Conservation (phyloP, 805 yeast species). For the Ogataea corticis region DNA sequence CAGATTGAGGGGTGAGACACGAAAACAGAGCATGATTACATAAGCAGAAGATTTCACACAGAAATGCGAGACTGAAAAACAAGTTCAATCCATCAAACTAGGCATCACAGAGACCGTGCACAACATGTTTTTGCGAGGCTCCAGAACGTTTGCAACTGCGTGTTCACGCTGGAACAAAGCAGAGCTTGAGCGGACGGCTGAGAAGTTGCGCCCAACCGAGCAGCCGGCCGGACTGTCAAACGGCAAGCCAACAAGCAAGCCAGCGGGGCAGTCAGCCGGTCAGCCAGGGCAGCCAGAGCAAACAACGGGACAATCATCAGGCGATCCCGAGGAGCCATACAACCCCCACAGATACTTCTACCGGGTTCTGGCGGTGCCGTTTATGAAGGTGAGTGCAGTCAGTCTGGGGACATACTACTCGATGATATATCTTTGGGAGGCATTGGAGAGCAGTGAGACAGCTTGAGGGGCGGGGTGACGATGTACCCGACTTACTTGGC, state of each 20-base stretch:
- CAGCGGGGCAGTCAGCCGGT: not conserved
- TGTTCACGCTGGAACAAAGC: not conserved
- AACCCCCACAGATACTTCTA: conserved; percentile 42
- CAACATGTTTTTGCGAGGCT: not conserved
- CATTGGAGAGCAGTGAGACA: conserved; percentile 33
- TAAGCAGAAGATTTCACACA: no score
- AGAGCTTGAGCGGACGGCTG: no score
- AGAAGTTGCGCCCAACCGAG: no score
- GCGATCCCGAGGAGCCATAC: conserved; percentile 16
- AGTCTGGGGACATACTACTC: conserved; percentile 50
- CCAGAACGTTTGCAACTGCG: not conserved
- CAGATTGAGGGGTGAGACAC: no score
- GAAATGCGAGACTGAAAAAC: no score
- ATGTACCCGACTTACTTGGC: no score
- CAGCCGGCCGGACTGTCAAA: not conserved
- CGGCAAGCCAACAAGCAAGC: not conserved
- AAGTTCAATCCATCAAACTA: no score
- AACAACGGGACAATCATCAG: conserved; percentile 2
- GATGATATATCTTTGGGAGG: conserved; percentile 46
- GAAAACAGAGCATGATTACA: no score
- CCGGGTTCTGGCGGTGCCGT: conserved; percentile 47
- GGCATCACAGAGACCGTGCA: no score
- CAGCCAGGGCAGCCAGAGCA: not conserved
- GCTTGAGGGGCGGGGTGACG: no score
- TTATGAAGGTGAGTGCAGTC: conserved; percentile 43